Base-by-base conservation (phyloP, 805 yeast species). In the Starmerella kuoi region DNA sequence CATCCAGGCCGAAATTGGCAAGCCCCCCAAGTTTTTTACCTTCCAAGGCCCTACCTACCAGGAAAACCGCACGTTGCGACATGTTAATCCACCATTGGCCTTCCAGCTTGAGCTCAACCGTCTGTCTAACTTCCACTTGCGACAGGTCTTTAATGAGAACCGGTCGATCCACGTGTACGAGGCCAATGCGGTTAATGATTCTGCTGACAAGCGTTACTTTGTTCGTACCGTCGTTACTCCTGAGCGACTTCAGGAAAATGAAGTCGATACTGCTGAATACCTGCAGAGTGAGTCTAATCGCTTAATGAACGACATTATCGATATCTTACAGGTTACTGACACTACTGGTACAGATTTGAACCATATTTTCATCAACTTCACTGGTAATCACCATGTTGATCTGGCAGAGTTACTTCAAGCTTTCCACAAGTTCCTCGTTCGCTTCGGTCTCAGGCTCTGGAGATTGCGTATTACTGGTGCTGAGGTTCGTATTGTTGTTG, bases 381-480 rank as follows among this genome's bases (percentile, higher is more conserved):
- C 95, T 40, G 94, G 95, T 50, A 88, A 84, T 26, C 91, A 93
- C 72, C 86, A 86, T 53, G 82, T 91, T 45, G 77, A 84, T 47
- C 95, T 97, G 35, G 83, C 80, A 55, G 97, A 91, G 65, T 96
- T 91, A 48, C 95, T 88, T 65, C 86, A 85, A 49, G 96, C 98
- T 3, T 87, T 91, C 63, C 97, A 95, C 52, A 93, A 95, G 18
- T 91, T 91, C 76, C 71, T 91, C 66, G 96, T 88, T 65, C 77
- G 98, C 65, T 91, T 91, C 54, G 98, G 98, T 49, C 76, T 95
- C 67, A 76, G 96, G 63, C 73, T 91, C 59, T 84, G 97, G 94
- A 77, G 97, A 67, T 72, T 93, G 57, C 78, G 98, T 57, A 91
- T 91, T 38, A 86, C 97, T 35, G 86, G 94, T 53, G 98, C 98